Evolutionary conservation across 768 basidiomycete species (phyloP).

Genomic region (Tricholoma flavovirens): DNA sequence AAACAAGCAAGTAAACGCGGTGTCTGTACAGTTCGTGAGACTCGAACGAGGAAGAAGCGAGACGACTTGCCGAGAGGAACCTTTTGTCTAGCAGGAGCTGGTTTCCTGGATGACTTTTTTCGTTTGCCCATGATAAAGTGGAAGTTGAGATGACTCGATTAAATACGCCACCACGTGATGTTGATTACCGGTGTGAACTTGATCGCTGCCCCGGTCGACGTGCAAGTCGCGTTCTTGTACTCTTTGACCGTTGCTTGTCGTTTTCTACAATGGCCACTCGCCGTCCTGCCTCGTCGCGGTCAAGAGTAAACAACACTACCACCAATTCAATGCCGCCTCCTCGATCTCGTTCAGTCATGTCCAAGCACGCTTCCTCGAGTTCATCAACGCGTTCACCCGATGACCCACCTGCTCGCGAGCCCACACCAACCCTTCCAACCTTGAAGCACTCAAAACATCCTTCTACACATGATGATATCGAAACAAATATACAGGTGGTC

Average conservation of each 20-base stretch:
- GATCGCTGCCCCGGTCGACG: conserved; percentile 5
- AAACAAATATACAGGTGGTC: conserved; percentile 90
- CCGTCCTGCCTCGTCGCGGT: conserved; percentile 47
- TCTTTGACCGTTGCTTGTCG: background rate
- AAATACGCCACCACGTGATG: conserved; percentile 28
- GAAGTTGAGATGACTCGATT: background rate
- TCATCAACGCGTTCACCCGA: conserved; percentile 26
- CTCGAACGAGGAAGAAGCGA: background rate
- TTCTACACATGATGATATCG: conserved; percentile 39
- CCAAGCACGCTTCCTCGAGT: conserved; percentile 36
- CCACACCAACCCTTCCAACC: conserved; percentile 8
- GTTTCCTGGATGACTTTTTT: conserved; percentile 85
- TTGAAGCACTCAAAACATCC: conserved; percentile 20
- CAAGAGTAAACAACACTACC: conserved; percentile 28
- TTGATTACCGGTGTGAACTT: conserved; percentile 17
- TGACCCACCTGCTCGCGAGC: conserved; percentile 9
- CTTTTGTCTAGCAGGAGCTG: conserved; percentile 58
- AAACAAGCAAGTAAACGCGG: conserved; percentile 80
- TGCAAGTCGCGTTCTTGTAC: background rate
- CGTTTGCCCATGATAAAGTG: conserved; percentile 90
- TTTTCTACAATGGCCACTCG: conserved; percentile 52
- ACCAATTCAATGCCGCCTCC: conserved; percentile 30
- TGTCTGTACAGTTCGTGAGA: conserved; percentile 43
- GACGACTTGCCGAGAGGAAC: conserved; percentile 62
- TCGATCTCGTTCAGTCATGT: conserved; percentile 45